These are phyloP conservation scores for Boletus austroedulis DNA, from an alignment of 1,284 basidiomycete species.

Conservation along the genomic window DNA sequence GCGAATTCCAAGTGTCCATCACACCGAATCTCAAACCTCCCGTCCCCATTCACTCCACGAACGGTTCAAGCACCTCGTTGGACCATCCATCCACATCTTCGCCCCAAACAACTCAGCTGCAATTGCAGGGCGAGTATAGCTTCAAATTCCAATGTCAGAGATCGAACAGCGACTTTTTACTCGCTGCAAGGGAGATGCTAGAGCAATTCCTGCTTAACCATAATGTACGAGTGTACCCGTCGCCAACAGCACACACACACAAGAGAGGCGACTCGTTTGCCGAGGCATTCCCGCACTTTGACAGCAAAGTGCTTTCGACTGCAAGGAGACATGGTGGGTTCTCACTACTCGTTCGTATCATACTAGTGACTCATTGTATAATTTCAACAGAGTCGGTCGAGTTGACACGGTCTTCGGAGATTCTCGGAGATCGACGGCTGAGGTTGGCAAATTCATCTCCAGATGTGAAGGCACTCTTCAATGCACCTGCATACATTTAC, in stretches of 20 bases:
- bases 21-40: slow-evolving; percentile 67
- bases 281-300: slow-evolving; percentile 95
- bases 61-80: slow-evolving; percentile 31
- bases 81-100: slow-evolving; percentile 33
- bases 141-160: slow-evolving; percentile 96
- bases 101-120: slow-evolving; percentile 33
- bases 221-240: slow-evolving; percentile 76
- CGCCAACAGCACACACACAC: slow-evolving; percentile 69
- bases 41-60: slow-evolving; percentile 33
- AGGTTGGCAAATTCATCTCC: slow-evolving; percentile 86
- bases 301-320: slow-evolving; percentile 87
- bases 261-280: slow-evolving; percentile 90
- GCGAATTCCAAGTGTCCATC: slow-evolving; percentile 90
- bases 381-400: slow-evolving; percentile 64
- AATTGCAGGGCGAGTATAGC: slow-evolving; percentile 71
- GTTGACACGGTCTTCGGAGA: slow-evolving; percentile 64
- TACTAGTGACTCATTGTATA: slow-evolving; percentile 13
- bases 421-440: slow-evolving; percentile 71
- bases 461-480: slow-evolving; percentile 94
- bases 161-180: slow-evolving; percentile 90
- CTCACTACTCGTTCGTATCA: slow-evolving; percentile 8
- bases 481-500: slow-evolving; percentile 73
- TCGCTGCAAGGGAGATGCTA: slow-evolving; percentile 86
- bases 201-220: slow-evolving; percentile 89
- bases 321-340: slow-evolving; percentile 64